Evolutionary conservation across 192 early-diverging fungal species (phyloP).

Genomic region (Ambispora gerdemannii): DNA sequence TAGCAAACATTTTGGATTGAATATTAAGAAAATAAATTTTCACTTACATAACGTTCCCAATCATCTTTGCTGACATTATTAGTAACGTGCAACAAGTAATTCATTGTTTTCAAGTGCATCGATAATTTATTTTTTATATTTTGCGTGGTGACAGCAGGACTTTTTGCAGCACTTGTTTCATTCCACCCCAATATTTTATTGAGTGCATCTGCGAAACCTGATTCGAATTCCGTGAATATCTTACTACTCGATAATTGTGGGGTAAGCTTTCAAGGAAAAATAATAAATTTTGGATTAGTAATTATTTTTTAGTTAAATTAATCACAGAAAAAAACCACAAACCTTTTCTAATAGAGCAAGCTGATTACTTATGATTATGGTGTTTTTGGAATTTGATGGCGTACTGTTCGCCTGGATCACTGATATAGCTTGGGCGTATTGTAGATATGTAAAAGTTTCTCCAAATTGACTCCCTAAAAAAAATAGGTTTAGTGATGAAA

Average conservation of each 20-base stretch:
- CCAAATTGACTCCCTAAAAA: slow-evolving; percentile 46
- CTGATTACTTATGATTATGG: slow-evolving; percentile 35
- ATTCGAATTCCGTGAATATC: slow-evolving; percentile 41
- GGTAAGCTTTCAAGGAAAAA: slow-evolving; percentile 25
- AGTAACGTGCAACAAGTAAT: slow-evolving; percentile 41
- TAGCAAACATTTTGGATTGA: neutral
- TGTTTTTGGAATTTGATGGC: slow-evolving; percentile 32
- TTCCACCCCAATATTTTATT: slow-evolving; percentile 35
- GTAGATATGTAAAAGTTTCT: slow-evolving; percentile 54
- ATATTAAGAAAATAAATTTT: neutral
- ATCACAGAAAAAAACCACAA: neutral
- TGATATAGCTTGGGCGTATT: slow-evolving; percentile 51
- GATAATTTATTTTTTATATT: slow-evolving; percentile 31
- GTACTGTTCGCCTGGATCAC: slow-evolving; percentile 38
- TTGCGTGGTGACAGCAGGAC: slow-evolving; percentile 9
- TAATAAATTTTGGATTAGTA: neutral
- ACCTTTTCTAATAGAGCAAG: slow-evolving; percentile 35
- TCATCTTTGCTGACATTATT: slow-evolving; percentile 35
- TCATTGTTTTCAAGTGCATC: slow-evolving; percentile 34
- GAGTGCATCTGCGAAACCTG: slow-evolving; percentile 41
- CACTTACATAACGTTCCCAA: slow-evolving; percentile 43
- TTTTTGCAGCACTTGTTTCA: slow-evolving; percentile 13
- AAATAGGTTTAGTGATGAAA: neutral
- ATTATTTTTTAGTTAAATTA: neutral
- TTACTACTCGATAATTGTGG: slow-evolving; percentile 35